Conservation (phyloP, 108 stramenopile genomes). For the Cyclotella distinguenda region DNA sequence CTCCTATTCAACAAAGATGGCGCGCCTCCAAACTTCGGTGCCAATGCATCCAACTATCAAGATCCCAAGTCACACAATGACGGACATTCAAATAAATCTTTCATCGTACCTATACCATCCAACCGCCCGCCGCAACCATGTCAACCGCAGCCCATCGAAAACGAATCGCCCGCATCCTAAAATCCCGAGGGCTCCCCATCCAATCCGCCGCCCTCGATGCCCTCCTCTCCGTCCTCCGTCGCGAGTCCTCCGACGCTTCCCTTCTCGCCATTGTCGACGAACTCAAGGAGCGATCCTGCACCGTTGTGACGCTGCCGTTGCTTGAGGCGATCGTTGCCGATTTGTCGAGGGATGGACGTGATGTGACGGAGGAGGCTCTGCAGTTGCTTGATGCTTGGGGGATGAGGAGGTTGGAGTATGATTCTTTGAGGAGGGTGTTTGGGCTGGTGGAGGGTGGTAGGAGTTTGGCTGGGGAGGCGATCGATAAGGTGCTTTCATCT, state of each 20-base stretch:
- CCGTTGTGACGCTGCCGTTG: constrained; percentile 46
- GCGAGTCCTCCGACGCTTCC: constrained; percentile 29
- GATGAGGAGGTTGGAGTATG: constrained; percentile 15
- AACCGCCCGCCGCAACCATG: constrained; percentile 1
- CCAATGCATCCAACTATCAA: too few relatives aligned
- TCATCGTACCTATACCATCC: too few relatives aligned
- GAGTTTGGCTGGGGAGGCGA: constrained; percentile 18
- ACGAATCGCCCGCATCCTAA: constrained; percentile 51
- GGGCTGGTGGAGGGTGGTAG: constrained; percentile 5
- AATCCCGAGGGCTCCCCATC: constrained; percentile 53
- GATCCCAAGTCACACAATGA: too few relatives aligned
- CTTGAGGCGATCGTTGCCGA: constrained; percentile 54
- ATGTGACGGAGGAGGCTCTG: constrained; percentile 39
- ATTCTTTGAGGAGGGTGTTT: constrained; percentile 31
- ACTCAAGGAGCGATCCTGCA: constrained; percentile 37
- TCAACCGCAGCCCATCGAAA: constrained; percentile 27
- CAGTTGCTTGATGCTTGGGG: constrained; percentile 18
- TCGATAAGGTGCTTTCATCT: constrained; percentile 39
- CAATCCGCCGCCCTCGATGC: constrained; percentile 54
- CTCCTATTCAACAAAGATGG: too few relatives aligned
- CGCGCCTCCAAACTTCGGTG: too few relatives aligned
- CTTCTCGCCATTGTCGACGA: constrained; percentile 43
- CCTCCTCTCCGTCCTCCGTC: constrained; percentile 43
- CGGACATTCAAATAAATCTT: too few relatives aligned
- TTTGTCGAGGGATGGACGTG: constrained; percentile 19